Evolutionary conservation across 768 basidiomycete genomes (phyloP).

Genomic region (Mycena pura): DNA sequence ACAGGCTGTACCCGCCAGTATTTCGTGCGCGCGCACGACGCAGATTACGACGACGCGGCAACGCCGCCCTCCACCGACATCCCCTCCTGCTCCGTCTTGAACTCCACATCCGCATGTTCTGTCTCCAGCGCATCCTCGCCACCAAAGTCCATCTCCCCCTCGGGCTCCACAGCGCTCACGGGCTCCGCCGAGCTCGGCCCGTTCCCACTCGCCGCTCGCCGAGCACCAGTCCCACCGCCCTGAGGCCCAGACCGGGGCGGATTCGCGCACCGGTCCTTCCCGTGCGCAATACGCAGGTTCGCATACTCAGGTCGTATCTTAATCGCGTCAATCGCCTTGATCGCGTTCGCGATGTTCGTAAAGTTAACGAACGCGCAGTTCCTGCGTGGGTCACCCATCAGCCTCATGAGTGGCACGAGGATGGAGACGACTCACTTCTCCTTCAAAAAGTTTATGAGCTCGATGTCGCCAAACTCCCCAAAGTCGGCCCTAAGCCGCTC

Average conservation of each 20-base stretch:
- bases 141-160: conserved; percentile 39
- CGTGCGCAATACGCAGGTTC: conserved; percentile 89
- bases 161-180: conserved; percentile 44
- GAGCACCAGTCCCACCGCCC: conserved; percentile 61
- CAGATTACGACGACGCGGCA: conserved; percentile 26
- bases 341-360: conserved; percentile 92
- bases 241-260: conserved; percentile 86
- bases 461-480: conserved; percentile 95
- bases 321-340: conserved; percentile 97
- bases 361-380: conserved; percentile 97
- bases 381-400: conserved; percentile 47
- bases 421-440: conserved; percentile 72
- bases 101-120: conserved; percentile 34
- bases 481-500: conserved; percentile 93
- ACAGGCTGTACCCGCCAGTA: too few species aligned
- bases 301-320: conserved; percentile 92
- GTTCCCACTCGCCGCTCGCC: conserved; percentile 50
- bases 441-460: conserved; percentile 93
- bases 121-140: conserved; percentile 42
- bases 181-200: conserved; percentile 39
- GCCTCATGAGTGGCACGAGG: neutral
- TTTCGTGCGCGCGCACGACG: conserved; percentile 5
- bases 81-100: conserved; percentile 15
- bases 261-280: conserved; percentile 95
- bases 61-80: conserved; percentile 5